Base-by-base conservation (phyloP, 2,329 filamentous ascomycete genomes). In the Scolecobasidium constrictum region DNA sequence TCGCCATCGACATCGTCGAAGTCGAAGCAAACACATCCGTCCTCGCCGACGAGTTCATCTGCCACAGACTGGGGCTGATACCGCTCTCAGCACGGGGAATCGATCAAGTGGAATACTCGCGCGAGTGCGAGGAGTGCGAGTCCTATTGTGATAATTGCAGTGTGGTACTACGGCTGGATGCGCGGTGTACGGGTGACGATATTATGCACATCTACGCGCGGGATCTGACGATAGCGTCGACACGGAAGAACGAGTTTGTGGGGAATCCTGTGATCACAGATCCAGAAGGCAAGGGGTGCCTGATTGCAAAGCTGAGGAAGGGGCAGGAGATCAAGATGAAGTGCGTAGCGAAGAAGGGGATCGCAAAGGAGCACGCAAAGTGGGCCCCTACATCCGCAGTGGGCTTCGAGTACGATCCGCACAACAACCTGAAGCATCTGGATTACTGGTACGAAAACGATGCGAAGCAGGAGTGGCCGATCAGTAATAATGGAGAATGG, bases 331-430 rank as follows among this genome's bases (percentile, higher is more conserved):
- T 98, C 47, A 82, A 86, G 60, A 77, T 98, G 57, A 84, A 77
- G 48, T 96, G 90, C 59, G 83, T 95, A 50, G 92, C 90, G 40
- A 95, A 94, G 72, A 96, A 96, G 72, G 92, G 92, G 1, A 96
- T 96, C 50, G 88, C 90, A 28, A 98, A 98, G 71, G 92, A 98
- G 62, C 92, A 98, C 64, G 86, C 92, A 7, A 98, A 98, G 64
- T 98, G 92, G 92, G 84, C 86, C 55, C 88, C 92, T 2, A 90
- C 85, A 26, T 76, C 87, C 33, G 92, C 92, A 3, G 81, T 98
- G 33, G 88, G 86, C 18, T 98, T 98, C 59, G 92, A 98, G 64
- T 98, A 98, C 63, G 92, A 98, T 60, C 92, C 92, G 47, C 84
- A 93, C 63, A 98, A 98, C 68, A 95, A 94, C 66, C 69, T 98